phyloP scores from a whole-genome alignment of 805 yeast genomes.

The Scheffersomyces ergatensis region DNA sequence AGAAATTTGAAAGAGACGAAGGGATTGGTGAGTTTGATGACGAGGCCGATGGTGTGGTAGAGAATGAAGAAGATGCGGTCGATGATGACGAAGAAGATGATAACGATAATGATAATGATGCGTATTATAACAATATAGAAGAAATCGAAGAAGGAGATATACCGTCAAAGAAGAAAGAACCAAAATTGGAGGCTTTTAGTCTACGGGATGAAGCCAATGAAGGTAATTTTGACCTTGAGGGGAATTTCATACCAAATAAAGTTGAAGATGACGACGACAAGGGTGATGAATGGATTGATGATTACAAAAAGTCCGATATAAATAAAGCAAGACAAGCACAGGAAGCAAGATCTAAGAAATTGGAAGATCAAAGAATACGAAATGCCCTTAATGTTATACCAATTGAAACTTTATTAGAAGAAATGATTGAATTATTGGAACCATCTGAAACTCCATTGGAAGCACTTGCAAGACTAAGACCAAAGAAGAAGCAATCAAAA shows the following conservation, averaged over 20 bases:
- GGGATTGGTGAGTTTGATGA: conserved; percentile 18
- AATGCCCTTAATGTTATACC: conserved; percentile 10
- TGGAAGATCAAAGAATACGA: conserved; percentile 7
- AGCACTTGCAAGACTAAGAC: conserved; percentile 43
- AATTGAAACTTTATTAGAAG: conserved; percentile 13
- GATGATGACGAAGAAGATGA: conserved; percentile 8
- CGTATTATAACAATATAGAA: conserved; percentile 29
- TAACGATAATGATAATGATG: conserved; percentile 11
- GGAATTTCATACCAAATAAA: conserved; percentile 50
- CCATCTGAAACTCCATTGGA: conserved; percentile 64
- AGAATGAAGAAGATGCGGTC: conserved; percentile 17
- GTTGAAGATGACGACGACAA: conserved; percentile 27
- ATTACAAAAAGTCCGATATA: conserved; percentile 15
- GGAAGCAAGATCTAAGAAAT: conserved; percentile 33
- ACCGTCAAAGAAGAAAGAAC: conserved; percentile 16
- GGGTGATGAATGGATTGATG: conserved; percentile 17
- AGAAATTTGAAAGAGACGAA: neutral
- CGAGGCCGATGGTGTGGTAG: conserved; percentile 47
- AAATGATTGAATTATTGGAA: conserved; percentile 44
- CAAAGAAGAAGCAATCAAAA: conserved; percentile 13
- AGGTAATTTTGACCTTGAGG: conserved; percentile 61
- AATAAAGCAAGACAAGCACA: conserved; percentile 42
- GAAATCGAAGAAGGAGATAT: conserved; percentile 7
- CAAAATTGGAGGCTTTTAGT: conserved; percentile 63
- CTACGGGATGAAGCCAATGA: conserved; percentile 54